Base-by-base conservation (phyloP, 192 early-diverging fungal genomes). In the Umbelopsis isabellina region DNA sequence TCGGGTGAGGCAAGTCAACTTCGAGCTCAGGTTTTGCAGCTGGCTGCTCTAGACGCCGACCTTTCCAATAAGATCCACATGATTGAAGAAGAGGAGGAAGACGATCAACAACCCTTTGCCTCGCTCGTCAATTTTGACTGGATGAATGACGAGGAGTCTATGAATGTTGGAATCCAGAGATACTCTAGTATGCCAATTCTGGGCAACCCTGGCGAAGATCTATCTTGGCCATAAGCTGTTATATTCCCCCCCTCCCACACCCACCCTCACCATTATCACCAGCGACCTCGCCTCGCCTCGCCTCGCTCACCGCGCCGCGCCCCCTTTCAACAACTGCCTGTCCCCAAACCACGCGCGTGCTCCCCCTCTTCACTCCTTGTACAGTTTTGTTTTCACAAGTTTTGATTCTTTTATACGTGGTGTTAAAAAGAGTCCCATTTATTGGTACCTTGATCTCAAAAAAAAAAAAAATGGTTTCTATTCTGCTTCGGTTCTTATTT, bases 1-100 rank as follows among this genome's bases (percentile, higher is more conserved):
- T 80, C 80, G 30, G 87, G 87, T 45, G 67, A 73, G 41, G 75
- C 79, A 6, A 44, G 51, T 51, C 74, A 75, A 22, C 68, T 80
- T 8, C 48, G 66, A 21, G 55, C 55, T 61, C 55, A 61, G 18
- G 25, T 61, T 2, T 18, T 61, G 11, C 27, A 61, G 33, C 30
- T 61, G 55, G 55, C 55, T 35, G 55, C 55, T 25, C 30, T 61
- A 2, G 25, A 61, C 30, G 33, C 25, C 3, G 55, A 61, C 9
- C 16, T 61, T 0, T 61, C 55, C 27, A 61, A 61, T 16, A 61
- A 61, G 5, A 61, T 61, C 9, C 55, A 61, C 30, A 61, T 61
- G 55, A 35, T 61, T 61, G 55, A 61, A 35, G 55, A 61, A 35
- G 55, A 61, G 27, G 55, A 61, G 30, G 30, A 41, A 41, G 37